These are phyloP conservation scores for Entomortierella beljakovae DNA, from an alignment of 192 early-diverging fungal genomes.

Conservation along the genomic window DNA sequence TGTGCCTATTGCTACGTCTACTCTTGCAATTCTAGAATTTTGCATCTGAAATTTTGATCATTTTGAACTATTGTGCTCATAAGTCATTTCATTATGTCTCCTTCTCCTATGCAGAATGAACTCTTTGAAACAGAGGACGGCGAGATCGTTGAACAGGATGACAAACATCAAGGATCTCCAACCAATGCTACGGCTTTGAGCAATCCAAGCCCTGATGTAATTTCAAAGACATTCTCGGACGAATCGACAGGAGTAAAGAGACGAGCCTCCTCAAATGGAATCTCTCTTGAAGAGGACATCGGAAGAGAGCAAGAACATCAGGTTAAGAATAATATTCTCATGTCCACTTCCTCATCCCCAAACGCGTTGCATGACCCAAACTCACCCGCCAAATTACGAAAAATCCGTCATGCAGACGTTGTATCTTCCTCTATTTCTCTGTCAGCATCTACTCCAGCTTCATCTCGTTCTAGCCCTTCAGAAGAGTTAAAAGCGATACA, in stretches of 20 bases:
- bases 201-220: background rate
- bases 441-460: slow-evolving; percentile 35
- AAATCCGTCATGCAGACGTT: slow-evolving; percentile 53
- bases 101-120: slow-evolving; percentile 53
- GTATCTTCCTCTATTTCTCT: slow-evolving; percentile 22
- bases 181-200: slow-evolving; percentile 5
- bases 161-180: slow-evolving; percentile 8
- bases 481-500: slow-evolving; percentile 44
- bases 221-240: background rate
- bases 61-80: slow-evolving; percentile 36
- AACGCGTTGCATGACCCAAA: slow-evolving; percentile 44
- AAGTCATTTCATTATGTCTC: slow-evolving; percentile 52
- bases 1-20: slow-evolving; percentile 14
- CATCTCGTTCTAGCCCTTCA: slow-evolving; percentile 44
- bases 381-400: slow-evolving; percentile 58
- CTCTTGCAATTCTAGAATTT: background rate
- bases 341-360: slow-evolving; percentile 48
- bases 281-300: slow-evolving; percentile 13
- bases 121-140: slow-evolving; percentile 49
- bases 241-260: slow-evolving; percentile 31
- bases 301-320: slow-evolving; percentile 40
- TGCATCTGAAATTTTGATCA: slow-evolving; percentile 1
- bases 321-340: slow-evolving; percentile 56
- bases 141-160: slow-evolving; percentile 40
- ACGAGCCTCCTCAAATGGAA: slow-evolving; percentile 12